A percentile compares a stretch with the other conserved stretches of the same genome.
Evolutionary conservation across 257 asterid species (phyloP).

Genomic region (Rhazya stricta): DNA sequence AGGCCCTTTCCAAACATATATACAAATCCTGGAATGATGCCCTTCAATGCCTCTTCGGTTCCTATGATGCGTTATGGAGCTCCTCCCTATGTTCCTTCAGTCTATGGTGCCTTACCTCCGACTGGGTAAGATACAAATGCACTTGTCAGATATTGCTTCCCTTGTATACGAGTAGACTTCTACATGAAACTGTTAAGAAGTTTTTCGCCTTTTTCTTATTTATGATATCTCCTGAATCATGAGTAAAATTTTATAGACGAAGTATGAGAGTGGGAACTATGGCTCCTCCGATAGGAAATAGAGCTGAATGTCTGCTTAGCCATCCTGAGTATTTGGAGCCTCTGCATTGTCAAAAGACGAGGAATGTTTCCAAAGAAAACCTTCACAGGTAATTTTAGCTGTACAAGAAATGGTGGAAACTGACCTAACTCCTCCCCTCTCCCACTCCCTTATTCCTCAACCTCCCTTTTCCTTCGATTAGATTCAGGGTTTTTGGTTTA

Average conservation of each 20-base stretch:
- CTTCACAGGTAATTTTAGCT: conserved; percentile 46
- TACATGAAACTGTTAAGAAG: neutral
- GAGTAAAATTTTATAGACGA: conserved; percentile 40
- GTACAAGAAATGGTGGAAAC: conserved; percentile 4
- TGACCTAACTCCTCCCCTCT: neutral
- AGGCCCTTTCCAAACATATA: conserved; percentile 56
- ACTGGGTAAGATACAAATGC: conserved; percentile 39
- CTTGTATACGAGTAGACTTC: neutral
- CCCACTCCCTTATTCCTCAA: neutral
- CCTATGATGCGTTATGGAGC: conserved; percentile 38
- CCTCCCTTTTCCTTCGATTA: neutral
- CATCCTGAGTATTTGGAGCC: conserved; percentile 36
- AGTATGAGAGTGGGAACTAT: conserved; percentile 43
- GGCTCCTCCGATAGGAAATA: conserved; percentile 36
- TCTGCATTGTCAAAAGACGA: conserved; percentile 37
- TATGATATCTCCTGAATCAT: neutral
- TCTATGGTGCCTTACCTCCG: conserved; percentile 37
- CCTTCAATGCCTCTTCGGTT: conserved; percentile 52
- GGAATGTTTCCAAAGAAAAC: conserved; percentile 42
- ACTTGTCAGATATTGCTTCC: conserved; percentile 13
- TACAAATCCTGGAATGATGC: conserved; percentile 53
- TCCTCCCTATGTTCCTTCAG: conserved; percentile 44
- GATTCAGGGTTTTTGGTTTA: neutral
- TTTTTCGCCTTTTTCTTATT: neutral
- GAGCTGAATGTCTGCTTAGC: conserved; percentile 17